Evolutionary conservation across 305 asterid genomes (phyloP), one percentile per base, ranked within the genome.

Genomic region (Salvia sclarea): DNA sequence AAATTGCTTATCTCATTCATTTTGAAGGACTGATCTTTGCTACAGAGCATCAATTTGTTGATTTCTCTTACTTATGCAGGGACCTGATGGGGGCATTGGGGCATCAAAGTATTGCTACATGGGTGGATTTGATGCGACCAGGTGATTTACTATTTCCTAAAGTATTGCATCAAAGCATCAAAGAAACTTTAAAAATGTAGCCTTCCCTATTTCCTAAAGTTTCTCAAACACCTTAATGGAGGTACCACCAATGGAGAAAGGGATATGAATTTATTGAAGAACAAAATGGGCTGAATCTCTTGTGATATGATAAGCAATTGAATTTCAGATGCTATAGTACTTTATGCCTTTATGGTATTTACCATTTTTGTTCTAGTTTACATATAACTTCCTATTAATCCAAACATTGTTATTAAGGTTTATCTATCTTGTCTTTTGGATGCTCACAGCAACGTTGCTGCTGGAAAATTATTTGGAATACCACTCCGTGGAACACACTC

Each of bases 401-500:
- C 5, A 6, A 28, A 3, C 0, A 28, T 1, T 28, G 33, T 28
- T 28, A 28, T 28, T 28, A 28, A 28, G 33, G 33, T 73, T 74
- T 60, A 69, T 47, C 64, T 22, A 16, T 73, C 43, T 72, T 74
- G 49, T 45, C 61, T 50, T 35, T 44, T 70, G 52, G 73, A 50
- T 69, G 45, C 28, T 74, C 59, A 78, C 95, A 95, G 98, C 83
- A 95, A 95, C 79, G 97, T 90, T 57, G 98, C 97, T 70, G 96
- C 98, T 77, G 97, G 96, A 56, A 88, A 79, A 78, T 79, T 93
- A 78, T 93, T 93, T 75, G 98, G 98, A 78, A 93, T 93, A 69
- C 98, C 98, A 54, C 96, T 93, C 43, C 95, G 97, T n/a, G 98
- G 98, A 75, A 93, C 98, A 40, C 98, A 93, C 81, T 90, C 98